These are phyloP conservation scores for Coemansia sp. DNA, from an alignment of 192 early-diverging fungal genomes.

Conservation along the genomic window DNA sequence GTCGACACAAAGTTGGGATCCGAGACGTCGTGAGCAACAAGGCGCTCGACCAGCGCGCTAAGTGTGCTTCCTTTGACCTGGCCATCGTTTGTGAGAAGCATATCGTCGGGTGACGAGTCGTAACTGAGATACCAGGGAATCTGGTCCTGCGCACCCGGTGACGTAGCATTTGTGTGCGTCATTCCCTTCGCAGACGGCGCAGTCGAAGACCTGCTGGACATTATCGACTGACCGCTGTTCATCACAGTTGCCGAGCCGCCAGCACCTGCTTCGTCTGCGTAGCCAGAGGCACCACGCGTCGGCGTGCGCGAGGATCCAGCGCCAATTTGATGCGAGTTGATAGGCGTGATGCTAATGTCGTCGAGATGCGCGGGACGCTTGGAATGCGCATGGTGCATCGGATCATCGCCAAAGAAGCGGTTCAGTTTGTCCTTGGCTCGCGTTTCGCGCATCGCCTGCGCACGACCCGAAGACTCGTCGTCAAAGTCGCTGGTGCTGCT, in stretches of 20 bases:
- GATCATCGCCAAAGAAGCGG: slow-evolving; percentile 65
- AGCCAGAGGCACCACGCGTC: slow-evolving; percentile 23
- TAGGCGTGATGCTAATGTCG: slow-evolving; percentile 34
- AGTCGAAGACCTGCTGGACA: slow-evolving; percentile 37
- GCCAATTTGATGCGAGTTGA: slow-evolving; percentile 25
- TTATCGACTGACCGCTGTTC: slow-evolving; percentile 30
- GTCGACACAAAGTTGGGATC: slow-evolving; percentile 83
- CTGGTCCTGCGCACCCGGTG: slow-evolving; percentile 27
- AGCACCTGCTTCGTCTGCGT: slow-evolving; percentile 27
- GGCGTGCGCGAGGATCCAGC: slow-evolving; percentile 25
- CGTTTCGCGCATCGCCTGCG: slow-evolving; percentile 35
- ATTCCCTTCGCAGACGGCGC: slow-evolving; percentile 27
- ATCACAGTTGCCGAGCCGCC: slow-evolving; percentile 10
- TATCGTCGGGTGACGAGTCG: slow-evolving; percentile 71
- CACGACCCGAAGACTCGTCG: not conserved
- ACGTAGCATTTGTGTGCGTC: slow-evolving; percentile 16
- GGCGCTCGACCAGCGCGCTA: slow-evolving; percentile 77
- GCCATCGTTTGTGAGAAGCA: slow-evolving; percentile 84
- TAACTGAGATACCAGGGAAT: slow-evolving; percentile 80
- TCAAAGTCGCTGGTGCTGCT: slow-evolving; percentile 14
- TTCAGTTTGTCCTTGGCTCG: slow-evolving; percentile 57
- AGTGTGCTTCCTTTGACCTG: slow-evolving; percentile 90
- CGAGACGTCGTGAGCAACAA: slow-evolving; percentile 83
- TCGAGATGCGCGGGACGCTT: slow-evolving; percentile 29
- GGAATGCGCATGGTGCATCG: slow-evolving; percentile 26